Conservation (phyloP, 108 stramenopile species). For the Nitzschia inconspicua region DNA sequence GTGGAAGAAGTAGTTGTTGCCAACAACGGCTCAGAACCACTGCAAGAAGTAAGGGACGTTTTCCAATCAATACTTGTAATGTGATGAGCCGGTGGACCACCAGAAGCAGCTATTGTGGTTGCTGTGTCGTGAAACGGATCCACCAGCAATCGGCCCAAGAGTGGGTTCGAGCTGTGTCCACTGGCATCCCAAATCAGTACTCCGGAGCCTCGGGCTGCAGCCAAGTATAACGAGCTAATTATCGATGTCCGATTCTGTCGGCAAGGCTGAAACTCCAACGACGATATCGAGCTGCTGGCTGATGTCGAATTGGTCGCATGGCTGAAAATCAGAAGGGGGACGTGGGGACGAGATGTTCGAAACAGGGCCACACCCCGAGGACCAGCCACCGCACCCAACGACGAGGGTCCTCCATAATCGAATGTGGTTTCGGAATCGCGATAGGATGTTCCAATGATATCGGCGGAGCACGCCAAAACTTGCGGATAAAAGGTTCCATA, state of each 20-base stretch:
- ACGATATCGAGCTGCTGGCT: conserved; percentile 16
- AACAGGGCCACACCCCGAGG: conserved; percentile 43
- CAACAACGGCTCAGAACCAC: conserved; percentile 13
- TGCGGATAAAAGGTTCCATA: conserved; percentile 39
- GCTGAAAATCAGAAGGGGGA: conserved; percentile 39
- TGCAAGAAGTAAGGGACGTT: conserved; percentile 9
- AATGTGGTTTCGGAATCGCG: background rate
- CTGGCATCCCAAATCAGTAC: conserved; percentile 77
- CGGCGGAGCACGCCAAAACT: conserved; percentile 39
- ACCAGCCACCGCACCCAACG: conserved; percentile 43
- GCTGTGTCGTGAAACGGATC: conserved; percentile 20
- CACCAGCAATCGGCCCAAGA: conserved; percentile 56
- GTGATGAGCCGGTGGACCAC: background rate
- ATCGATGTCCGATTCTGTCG: background rate
- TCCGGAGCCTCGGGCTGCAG: conserved; percentile 64
- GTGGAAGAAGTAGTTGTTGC: conserved; percentile 45
- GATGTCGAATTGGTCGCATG: conserved; percentile 26
- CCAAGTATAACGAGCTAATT: conserved; percentile 45
- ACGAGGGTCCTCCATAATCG: conserved; percentile 5
- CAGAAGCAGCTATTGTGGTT: background rate
- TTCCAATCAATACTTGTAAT: conserved; percentile 50
- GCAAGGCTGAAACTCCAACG: conserved; percentile 21
- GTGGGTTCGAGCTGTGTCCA: conserved; percentile 63
- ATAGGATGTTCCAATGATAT: conserved; percentile 6
- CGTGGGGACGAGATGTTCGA: conserved; percentile 32